Evolutionary conservation across 257 asterid species (phyloP), one percentile per base, ranked within the genome.

Genomic region (Echium plantagineum): DNA sequence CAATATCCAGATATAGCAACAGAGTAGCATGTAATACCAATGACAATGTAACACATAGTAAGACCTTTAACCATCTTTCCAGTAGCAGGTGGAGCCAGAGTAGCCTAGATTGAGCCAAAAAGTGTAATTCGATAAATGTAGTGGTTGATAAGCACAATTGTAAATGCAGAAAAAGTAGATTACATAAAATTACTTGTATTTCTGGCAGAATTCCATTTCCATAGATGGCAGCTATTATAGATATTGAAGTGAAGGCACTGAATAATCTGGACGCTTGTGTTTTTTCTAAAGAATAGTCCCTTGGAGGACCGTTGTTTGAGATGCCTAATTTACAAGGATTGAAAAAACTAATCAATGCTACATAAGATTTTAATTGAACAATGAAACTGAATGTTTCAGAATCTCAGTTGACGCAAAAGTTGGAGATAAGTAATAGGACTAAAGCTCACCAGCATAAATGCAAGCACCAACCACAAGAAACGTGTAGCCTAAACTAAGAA

Each of bases 1-100:
- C 95, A 84, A 63, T 93, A 93, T 58, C 99, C 99, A 5, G 95
- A 84, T 52, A 81, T 86, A 18, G 94, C 95, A 58, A 83, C 89
- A 13, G 99, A 83, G 81, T 93, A 93, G 80, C 86, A 89, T 48
- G 96, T 93, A 26, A 84, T 32, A 72, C 80, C 77, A 22, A 93
- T 89, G 19, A 93, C 97, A n/a, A 78, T n/a, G 72, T 93, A 93
- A 71, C 97, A 93, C 95, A 93, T 75, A 22, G 78, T 65, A 38
- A 93, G 89, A 67, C 99, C 97, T 80, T 89, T 93, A 73, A 79
- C 71, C 95, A 93, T 84, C 90, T 93, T 93, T 51, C 98, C 98
- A 0, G 97, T 70, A 16, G 91, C 95, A 3, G 98, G 98, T 52
- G 98, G 91, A 63, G 98, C 96, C 42, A 93, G 82, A 66, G 98